A percentile compares a stretch with the other conserved stretches of the same genome.
Conservation (phyloP, 1,284 basidiomycete genomes). For the Sanghuangporus baumii region DNA sequence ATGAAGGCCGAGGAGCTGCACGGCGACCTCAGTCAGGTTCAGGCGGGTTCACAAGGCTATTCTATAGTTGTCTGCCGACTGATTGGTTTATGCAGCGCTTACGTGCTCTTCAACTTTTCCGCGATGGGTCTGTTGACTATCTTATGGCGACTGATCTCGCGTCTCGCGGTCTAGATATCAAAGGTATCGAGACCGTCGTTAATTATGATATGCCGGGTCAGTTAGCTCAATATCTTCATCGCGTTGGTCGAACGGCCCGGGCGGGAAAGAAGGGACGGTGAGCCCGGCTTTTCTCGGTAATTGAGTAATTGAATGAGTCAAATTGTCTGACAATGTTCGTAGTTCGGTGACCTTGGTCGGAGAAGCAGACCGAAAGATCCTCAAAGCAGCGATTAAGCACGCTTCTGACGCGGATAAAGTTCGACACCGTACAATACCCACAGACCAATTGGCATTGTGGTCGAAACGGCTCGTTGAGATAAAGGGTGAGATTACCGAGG, state of each 20-base stretch:
- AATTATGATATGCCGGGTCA: conserved; percentile 98
- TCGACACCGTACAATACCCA: conserved; percentile 84
- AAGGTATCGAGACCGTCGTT: conserved; percentile 95
- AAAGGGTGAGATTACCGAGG: conserved; percentile 76
- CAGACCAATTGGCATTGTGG: conserved; percentile 76
- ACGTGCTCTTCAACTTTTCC: conserved; percentile 80
- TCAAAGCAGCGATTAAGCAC: conserved; percentile 94
- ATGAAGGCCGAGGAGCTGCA: conserved; percentile 91
- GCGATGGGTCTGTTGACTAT: conserved; percentile 81
- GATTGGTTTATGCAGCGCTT: conserved; percentile 57
- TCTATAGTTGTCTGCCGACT: conserved; percentile 1
- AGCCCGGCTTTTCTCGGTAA: conserved; percentile 22
- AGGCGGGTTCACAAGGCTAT: conserved; percentile 42
- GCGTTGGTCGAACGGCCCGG: conserved; percentile 94
- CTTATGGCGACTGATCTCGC: conserved; percentile 96
- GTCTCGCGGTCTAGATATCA: conserved; percentile 94
- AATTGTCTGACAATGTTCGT: conserved; percentile 15
- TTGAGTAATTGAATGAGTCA: conserved; percentile 14
- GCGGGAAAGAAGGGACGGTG: conserved; percentile 90
- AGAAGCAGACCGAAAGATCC: conserved; percentile 93
- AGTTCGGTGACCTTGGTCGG: conserved; percentile 95
- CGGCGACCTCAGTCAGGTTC: conserved; percentile 93
- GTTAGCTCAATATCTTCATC: conserved; percentile 91
- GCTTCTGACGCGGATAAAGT: conserved; percentile 76
- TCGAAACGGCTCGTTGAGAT: conserved; percentile 64